A percentile compares a stretch with the other conserved stretches of the same genome.
phyloP scores from a whole-genome alignment of 108 stramenopile species.

The Skeletonema costatum region DNA sequence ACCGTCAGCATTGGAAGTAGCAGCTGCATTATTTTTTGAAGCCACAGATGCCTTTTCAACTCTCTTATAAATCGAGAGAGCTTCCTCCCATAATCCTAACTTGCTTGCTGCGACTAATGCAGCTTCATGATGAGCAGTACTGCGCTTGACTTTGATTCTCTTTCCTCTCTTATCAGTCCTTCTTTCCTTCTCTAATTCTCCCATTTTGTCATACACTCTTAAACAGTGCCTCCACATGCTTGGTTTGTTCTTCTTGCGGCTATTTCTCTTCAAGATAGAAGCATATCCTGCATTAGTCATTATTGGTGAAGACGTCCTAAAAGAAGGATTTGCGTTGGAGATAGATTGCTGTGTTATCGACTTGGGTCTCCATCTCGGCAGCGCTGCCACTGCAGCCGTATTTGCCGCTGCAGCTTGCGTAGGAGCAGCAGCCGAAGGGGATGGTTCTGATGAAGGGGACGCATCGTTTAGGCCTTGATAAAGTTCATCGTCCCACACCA shows the following conservation, averaged over 20 bases:
- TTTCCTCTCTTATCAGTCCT: not conserved
- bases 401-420: not conserved
- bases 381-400: not conserved
- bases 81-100: constrained; percentile 74
- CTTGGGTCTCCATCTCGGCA: constrained; percentile 62
- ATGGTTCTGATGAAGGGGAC: constrained; percentile 8
- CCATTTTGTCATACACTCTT: constrained; percentile 77
- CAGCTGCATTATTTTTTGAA: not conserved
- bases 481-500: constrained; percentile 55
- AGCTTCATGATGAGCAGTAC: constrained; percentile 73
- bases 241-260: constrained; percentile 77
- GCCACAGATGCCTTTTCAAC: constrained; percentile 31
- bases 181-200: constrained; percentile 32
- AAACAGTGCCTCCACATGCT: constrained; percentile 73
- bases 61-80: constrained; percentile 61
- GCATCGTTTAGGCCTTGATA: constrained; percentile 48
- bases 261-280: constrained; percentile 69
- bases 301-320: constrained; percentile 67
- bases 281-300: constrained; percentile 85
- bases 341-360: constrained; percentile 60
- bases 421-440: not conserved
- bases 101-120: constrained; percentile 80
- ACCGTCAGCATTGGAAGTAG: not conserved
- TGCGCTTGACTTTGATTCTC: constrained; percentile 47
- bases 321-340: constrained; percentile 69